A percentile compares a stretch with the other conserved stretches of the same genome.
Evolutionary conservation across 2,329 filamentous ascomycete species (phyloP).

Genomic region (Ampelomyces quisqualis): DNA sequence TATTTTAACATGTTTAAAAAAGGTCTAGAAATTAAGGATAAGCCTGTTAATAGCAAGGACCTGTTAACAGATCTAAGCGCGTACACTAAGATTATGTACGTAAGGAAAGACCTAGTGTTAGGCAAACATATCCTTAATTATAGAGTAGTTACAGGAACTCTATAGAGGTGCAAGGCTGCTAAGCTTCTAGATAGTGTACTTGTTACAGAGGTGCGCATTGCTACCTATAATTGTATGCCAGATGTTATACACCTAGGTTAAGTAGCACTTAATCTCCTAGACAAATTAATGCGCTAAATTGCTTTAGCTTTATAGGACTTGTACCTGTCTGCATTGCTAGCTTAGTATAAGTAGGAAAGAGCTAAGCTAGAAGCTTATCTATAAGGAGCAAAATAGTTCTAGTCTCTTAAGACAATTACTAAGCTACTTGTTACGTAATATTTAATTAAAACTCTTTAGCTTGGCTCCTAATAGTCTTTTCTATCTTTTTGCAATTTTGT

Average conservation of each 20-base stretch:
- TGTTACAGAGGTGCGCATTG: constrained; percentile 5
- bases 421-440: constrained; percentile 12
- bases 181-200: constrained; percentile 12
- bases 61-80: constrained; percentile 4
- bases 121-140: constrained; percentile 8
- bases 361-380: constrained; percentile 6
- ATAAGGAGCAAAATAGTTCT: constrained; percentile 12
- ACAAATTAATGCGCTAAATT: constrained; percentile 1
- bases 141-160: constrained; percentile 9
- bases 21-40: constrained; percentile 11
- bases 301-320: not conserved
- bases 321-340: constrained; percentile 11
- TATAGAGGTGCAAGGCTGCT: constrained; percentile 4
- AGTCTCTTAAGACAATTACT: constrained; percentile 9
- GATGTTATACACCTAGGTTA: constrained; percentile 7
- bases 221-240: constrained; percentile 7
- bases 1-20: constrained; percentile 13
- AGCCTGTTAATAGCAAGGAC: constrained; percentile 8
- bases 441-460: constrained; percentile 9
- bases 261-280: constrained; percentile 13
- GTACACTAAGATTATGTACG: constrained; percentile 4
- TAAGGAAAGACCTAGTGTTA: constrained; percentile 5
- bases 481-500: constrained; percentile 2
- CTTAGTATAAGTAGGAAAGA: constrained; percentile 14
- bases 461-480: constrained; percentile 9